Evolutionary conservation across 2,329 filamentous ascomycete species (phyloP).

Genomic region (Xylaria sp.): DNA sequence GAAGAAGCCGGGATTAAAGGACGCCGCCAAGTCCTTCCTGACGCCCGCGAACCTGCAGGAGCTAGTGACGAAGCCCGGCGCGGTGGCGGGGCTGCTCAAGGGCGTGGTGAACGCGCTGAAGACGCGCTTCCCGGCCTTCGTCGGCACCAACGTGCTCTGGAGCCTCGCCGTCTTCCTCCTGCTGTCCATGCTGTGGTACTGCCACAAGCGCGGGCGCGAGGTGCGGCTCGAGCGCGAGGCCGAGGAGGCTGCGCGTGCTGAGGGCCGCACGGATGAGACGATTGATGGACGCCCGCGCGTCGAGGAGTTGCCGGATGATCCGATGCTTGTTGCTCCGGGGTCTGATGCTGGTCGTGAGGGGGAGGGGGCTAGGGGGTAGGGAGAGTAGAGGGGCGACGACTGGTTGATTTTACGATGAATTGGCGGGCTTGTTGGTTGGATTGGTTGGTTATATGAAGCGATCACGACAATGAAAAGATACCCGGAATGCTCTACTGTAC

Average conservation of each 20-base stretch:
- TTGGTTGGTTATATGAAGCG: background rate
- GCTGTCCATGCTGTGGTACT: conserved; percentile 96
- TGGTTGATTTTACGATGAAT: background rate
- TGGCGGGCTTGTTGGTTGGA: background rate
- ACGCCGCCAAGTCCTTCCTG: conserved; percentile 69
- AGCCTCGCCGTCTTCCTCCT: conserved; percentile 87
- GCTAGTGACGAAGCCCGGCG: conserved; percentile 84
- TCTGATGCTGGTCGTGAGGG: background rate
- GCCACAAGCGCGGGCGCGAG: conserved; percentile 91
- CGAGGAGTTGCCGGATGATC: conserved; percentile 58
- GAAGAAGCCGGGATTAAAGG: conserved; percentile 54
- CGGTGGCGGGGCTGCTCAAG: conserved; percentile 80
- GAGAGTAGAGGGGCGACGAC: background rate
- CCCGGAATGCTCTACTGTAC: background rate
- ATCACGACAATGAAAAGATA: conserved; percentile 20
- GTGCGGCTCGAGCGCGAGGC: conserved; percentile 72
- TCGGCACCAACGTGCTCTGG: conserved; percentile 91
- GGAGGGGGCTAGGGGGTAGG: background rate
- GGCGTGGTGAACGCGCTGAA: conserved; percentile 91
- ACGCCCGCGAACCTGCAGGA: conserved; percentile 76
- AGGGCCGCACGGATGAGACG: conserved; percentile 36
- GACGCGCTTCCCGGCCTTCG: conserved; percentile 84
- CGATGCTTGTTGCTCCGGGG: conserved; percentile 23
- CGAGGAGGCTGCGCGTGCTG: conserved; percentile 34
- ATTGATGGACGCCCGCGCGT: conserved; percentile 50